These are phyloP conservation scores for Candida nonsorbophila DNA, from an alignment of 805 yeast genomes.

Conservation along the genomic window DNA sequence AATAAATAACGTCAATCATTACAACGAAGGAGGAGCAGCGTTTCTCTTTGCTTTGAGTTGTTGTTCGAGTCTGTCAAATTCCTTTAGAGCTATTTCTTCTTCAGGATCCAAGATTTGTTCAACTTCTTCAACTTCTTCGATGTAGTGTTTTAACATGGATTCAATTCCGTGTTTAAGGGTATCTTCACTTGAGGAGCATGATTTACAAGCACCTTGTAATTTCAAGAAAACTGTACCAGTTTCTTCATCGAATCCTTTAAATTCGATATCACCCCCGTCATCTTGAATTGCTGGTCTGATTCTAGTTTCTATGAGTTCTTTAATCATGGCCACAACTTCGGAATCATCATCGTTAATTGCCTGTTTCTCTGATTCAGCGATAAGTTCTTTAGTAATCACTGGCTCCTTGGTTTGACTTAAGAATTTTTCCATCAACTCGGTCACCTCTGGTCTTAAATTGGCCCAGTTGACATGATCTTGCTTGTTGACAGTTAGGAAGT, in stretches of 20 bases:
- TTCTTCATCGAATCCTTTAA: constrained; percentile 77
- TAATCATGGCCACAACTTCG: constrained; percentile 83
- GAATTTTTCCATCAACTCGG: constrained; percentile 54
- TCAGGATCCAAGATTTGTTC: constrained; percentile 74
- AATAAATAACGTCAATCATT: constrained; percentile 2
- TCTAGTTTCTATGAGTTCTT: constrained; percentile 88
- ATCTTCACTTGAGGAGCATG: constrained; percentile 86
- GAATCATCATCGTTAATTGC: constrained; percentile 46
- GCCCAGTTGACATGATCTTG: constrained; percentile 60
- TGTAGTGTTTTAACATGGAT: constrained; percentile 94
- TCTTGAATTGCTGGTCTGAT: constrained; percentile 97
- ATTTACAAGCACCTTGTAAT: constrained; percentile 92
- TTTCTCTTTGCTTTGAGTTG: constrained; percentile 16
- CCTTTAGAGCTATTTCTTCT: constrained; percentile 74
- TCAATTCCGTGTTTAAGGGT: constrained; percentile 95
- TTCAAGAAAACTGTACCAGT: constrained; percentile 85
- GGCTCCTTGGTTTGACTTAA: constrained; percentile 34
- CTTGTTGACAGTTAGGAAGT: constrained; percentile 69
- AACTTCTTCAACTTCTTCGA: constrained; percentile 89
- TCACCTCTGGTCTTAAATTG: constrained; percentile 48
- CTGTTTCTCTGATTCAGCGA: constrained; percentile 33
- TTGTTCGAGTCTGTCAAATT: constrained; percentile 79
- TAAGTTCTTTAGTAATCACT: constrained; percentile 34
- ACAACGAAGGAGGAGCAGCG: constrained; percentile 15
- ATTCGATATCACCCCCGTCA: constrained; percentile 97